These are phyloP conservation scores for Aspergillus taichungensis DNA, from an alignment of 495 filamentous ascomycete species.

Conservation along the genomic window DNA sequence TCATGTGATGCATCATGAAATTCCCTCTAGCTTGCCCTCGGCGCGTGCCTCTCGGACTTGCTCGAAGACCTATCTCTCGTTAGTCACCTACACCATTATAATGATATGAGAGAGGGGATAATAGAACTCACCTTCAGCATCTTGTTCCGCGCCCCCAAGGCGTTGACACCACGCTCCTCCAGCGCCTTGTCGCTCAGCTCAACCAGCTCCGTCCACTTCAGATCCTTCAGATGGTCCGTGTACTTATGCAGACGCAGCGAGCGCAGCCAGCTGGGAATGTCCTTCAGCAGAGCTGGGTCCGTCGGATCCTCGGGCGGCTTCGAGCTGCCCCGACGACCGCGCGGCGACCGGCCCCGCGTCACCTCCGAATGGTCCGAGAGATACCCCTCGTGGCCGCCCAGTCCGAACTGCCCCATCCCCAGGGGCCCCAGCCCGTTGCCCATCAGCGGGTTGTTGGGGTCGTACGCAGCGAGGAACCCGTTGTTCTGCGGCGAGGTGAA, in stretches of 20 bases:
- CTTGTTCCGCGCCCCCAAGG: slow-evolving; percentile 88
- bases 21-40: slow-evolving; percentile 53
- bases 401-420: slow-evolving; percentile 66
- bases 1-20: slow-evolving; percentile 15
- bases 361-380: slow-evolving; percentile 91
- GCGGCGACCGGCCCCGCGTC: slow-evolving; percentile 79
- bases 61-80: slow-evolving; percentile 66
- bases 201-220: slow-evolving; percentile 92
- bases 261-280: slow-evolving; percentile 93
- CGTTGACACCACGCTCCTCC: slow-evolving; percentile 90
- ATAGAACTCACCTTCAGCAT: slow-evolving; percentile 76
- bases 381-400: slow-evolving; percentile 72
- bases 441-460: slow-evolving; percentile 62
- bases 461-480: slow-evolving; percentile 86
- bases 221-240: slow-evolving; percentile 93
- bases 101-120: not conserved
- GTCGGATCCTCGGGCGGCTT: slow-evolving; percentile 98
- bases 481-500: slow-evolving; percentile 93
- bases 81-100: slow-evolving; percentile 2
- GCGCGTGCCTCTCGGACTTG: slow-evolving; percentile 79
- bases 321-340: slow-evolving; percentile 86
- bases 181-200: slow-evolving; percentile 89
- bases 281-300: slow-evolving; percentile 80
- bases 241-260: slow-evolving; percentile 96
- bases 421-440: slow-evolving; percentile 64